Conservation (phyloP, 345 rosid species). For the Adansonia digitata region DNA sequence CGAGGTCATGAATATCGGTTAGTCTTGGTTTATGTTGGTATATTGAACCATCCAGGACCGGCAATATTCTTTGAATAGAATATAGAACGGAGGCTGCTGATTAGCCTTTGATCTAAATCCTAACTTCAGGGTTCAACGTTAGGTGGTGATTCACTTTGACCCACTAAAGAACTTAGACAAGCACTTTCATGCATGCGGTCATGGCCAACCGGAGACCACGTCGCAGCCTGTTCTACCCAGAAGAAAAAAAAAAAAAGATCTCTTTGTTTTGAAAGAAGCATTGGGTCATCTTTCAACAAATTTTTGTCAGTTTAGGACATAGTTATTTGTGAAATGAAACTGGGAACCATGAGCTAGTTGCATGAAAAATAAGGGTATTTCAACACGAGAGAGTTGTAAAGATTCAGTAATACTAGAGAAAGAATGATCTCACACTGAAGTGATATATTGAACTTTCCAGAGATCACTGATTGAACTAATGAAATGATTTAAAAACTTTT, state of each 20-base stretch:
- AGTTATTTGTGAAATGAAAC: not conserved
- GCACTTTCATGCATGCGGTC: too few species aligned
- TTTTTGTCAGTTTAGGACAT: not conserved
- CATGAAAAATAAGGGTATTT: not conserved
- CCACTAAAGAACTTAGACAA: too few species aligned
- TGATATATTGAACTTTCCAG: too few species aligned
- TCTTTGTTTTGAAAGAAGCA: not conserved
- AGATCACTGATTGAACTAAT: too few species aligned
- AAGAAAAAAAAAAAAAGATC: too few species aligned
- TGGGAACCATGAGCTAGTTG: too few species aligned
- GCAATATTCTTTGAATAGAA: not conserved
- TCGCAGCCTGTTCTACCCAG: not conserved
- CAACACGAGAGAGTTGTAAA: not conserved
- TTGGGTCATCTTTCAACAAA: not conserved
- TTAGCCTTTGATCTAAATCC: not conserved
- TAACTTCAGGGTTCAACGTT: too few species aligned
- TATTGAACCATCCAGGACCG: not conserved
- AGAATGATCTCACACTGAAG: too few species aligned
- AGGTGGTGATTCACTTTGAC: too few species aligned
- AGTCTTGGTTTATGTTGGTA: not conserved
- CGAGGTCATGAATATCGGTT: not conserved
- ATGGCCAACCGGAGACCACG: too few species aligned
- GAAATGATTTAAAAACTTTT: not conserved
- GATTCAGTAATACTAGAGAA: not conserved
- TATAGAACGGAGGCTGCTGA: not conserved